phyloP scores from a whole-genome alignment of 1,139 yeast species.

The Pichia inconspicua region DNA sequence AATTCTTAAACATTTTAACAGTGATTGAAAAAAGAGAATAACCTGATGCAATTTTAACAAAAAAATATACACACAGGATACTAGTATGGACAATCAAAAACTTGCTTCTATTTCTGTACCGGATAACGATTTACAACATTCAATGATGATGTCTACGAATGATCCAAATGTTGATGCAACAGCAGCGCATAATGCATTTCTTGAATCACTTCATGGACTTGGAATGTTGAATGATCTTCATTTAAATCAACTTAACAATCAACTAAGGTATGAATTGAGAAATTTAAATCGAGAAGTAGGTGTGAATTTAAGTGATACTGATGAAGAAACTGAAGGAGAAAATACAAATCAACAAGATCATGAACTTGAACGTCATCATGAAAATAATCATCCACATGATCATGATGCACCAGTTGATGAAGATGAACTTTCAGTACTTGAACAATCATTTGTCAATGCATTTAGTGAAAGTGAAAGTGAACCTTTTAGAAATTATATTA shows the following conservation, averaged over 20 bases:
- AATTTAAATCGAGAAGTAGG: conserved; percentile 11
- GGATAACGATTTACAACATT: background rate
- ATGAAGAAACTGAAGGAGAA: conserved; percentile 7
- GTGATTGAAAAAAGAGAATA: background rate
- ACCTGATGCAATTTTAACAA: background rate
- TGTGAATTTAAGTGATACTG: conserved; percentile 5
- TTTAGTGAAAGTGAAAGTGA: conserved; percentile 13
- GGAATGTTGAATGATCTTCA: conserved; percentile 11
- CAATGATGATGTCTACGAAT: background rate
- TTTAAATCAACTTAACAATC: conserved; percentile 12
- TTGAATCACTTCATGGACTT: background rate
- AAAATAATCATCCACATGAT: background rate
- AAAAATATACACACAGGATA: background rate
- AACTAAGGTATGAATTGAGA: conserved; percentile 12
- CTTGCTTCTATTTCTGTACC: background rate
- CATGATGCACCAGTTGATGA: background rate
- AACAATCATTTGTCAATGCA: conserved; percentile 2
- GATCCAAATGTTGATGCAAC: background rate
- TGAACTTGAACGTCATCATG: background rate
- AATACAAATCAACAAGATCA: background rate
- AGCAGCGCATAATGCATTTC: background rate
- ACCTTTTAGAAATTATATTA: conserved; percentile 15
- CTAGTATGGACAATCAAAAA: background rate
- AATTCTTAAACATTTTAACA: no score
- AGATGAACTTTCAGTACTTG: background rate